A percentile compares a stretch with the other conserved stretches of the same genome.
These are phyloP conservation scores for Besnoitia besnoiti DNA, from an alignment of 169 alveolate genomes.

Conservation along the genomic window DNA sequence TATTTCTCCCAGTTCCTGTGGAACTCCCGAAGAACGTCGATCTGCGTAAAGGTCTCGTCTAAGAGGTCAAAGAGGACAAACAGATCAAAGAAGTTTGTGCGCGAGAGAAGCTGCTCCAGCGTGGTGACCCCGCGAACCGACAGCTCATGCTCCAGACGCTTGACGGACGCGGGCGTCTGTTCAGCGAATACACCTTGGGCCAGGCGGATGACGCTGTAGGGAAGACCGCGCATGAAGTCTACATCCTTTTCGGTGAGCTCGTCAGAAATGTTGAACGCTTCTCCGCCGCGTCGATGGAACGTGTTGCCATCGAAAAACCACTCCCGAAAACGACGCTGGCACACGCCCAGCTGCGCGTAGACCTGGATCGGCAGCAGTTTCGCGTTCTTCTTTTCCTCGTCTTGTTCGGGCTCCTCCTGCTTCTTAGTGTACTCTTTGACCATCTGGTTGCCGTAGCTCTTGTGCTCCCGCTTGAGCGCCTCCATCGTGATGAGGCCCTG, in stretches of 20 bases:
- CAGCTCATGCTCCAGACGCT: constrained; percentile 36
- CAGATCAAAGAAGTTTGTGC: constrained; percentile 50
- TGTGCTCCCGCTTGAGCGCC: constrained; percentile 41
- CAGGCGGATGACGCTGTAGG: constrained; percentile 32
- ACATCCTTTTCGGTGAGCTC: constrained; percentile 46
- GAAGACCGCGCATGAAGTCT: constrained; percentile 50
- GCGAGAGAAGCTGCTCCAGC: neutral
- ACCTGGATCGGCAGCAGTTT: constrained; percentile 2
- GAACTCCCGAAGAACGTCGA: constrained; percentile 48
- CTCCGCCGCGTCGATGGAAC: constrained; percentile 42
- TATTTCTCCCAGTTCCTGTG: constrained; percentile 42
- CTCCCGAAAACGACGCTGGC: constrained; percentile 25
- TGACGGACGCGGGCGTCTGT: constrained; percentile 16
- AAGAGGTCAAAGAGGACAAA: constrained; percentile 30
- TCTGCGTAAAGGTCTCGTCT: constrained; percentile 38
- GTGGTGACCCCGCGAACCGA: constrained; percentile 38
- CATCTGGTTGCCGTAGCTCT: constrained; percentile 18
- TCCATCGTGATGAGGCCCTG: constrained; percentile 32
- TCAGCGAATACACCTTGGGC: constrained; percentile 43
- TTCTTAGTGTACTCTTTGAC: neutral
- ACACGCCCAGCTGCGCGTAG: constrained; percentile 33
- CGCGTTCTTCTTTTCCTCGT: constrained; percentile 30
- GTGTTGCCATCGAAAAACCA: constrained; percentile 66
- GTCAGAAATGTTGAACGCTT: constrained; percentile 6
- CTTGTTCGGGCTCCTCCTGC: constrained; percentile 53